Evolutionary conservation across 805 yeast species (phyloP).

Genomic region (Grigorovia humatica): DNA sequence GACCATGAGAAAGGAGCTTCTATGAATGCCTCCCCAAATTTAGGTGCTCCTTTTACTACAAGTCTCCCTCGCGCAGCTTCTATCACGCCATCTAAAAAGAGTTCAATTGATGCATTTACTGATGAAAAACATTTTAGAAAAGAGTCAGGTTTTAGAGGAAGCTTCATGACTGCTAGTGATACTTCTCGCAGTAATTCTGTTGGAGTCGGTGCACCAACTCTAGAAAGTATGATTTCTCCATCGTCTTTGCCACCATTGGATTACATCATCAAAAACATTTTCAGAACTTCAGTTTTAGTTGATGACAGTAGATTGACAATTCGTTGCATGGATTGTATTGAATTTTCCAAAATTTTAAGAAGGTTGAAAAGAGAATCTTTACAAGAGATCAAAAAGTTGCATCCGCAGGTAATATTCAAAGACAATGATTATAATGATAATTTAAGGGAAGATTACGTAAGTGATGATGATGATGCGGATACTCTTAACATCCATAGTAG

Average conservation of each 20-base stretch:
- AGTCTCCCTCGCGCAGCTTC: neutral
- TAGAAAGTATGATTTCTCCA: constrained; percentile 49
- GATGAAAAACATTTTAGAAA: neutral
- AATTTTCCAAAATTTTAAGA: constrained; percentile 20
- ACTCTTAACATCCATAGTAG: neutral
- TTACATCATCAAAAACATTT: constrained; percentile 45
- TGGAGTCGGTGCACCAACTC: constrained; percentile 30
- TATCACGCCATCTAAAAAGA: neutral
- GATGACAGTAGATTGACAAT: constrained; percentile 54
- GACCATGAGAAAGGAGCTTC: neutral
- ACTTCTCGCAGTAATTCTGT: constrained; percentile 1
- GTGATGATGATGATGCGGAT: neutral
- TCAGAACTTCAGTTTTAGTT: constrained; percentile 50
- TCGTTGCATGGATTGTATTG: constrained; percentile 25
- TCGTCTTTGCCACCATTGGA: constrained; percentile 30
- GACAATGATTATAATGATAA: neutral
- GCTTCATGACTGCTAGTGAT: neutral
- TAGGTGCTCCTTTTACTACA: neutral
- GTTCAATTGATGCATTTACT: neutral
- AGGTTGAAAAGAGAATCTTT: constrained; percentile 11
- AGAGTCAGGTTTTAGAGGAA: neutral
- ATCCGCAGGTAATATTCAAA: neutral
- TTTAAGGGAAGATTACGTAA: neutral
- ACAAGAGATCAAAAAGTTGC: constrained; percentile 5
- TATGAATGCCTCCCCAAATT: neutral